A percentile compares a stretch with the other conserved stretches of the same genome.
phyloP scores from a whole-genome alignment of 495 filamentous ascomycete species.

The Pyronema domesticum region DNA sequence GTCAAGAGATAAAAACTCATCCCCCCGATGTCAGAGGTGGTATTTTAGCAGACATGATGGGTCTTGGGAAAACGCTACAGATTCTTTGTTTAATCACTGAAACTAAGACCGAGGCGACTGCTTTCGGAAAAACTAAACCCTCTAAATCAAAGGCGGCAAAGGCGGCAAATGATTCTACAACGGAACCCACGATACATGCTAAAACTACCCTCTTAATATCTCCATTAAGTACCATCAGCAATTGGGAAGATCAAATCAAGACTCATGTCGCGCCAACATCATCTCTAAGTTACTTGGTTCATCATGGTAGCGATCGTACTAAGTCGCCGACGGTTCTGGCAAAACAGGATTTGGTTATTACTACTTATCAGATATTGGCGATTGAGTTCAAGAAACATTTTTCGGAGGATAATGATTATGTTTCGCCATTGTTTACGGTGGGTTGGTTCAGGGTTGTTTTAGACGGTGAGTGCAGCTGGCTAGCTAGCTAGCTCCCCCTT shows the following conservation, averaged over 20 bases:
- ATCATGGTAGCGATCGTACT: slow-evolving; percentile 61
- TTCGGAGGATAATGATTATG: slow-evolving; percentile 31
- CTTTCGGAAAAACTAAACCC: slow-evolving; percentile 33
- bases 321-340: slow-evolving; percentile 50
- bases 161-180: too few relatives aligned
- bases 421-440: slow-evolving; percentile 52
- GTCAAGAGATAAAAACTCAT: slow-evolving; percentile 39
- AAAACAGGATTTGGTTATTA: slow-evolving; percentile 66
- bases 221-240: slow-evolving; percentile 72
- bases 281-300: slow-evolving; percentile 45
- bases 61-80: slow-evolving; percentile 82
- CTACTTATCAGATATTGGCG: slow-evolving; percentile 75
- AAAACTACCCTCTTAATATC: slow-evolving; percentile 77
- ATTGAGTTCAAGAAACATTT: slow-evolving; percentile 50
- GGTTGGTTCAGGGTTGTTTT: slow-evolving; percentile 92
- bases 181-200: slow-evolving; percentile 38
- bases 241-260: slow-evolving; percentile 82
- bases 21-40: slow-evolving; percentile 62
- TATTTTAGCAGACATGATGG: slow-evolving; percentile 97
- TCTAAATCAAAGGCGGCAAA: too few relatives aligned
- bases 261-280: slow-evolving; percentile 43
- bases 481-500: not conserved
- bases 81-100: slow-evolving; percentile 58
- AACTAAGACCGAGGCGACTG: slow-evolving; percentile 39
- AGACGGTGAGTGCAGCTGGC: slow-evolving; percentile 34